phyloP scores from a whole-genome alignment of 306 rosid genomes.

The Quercus parvula region DNA sequence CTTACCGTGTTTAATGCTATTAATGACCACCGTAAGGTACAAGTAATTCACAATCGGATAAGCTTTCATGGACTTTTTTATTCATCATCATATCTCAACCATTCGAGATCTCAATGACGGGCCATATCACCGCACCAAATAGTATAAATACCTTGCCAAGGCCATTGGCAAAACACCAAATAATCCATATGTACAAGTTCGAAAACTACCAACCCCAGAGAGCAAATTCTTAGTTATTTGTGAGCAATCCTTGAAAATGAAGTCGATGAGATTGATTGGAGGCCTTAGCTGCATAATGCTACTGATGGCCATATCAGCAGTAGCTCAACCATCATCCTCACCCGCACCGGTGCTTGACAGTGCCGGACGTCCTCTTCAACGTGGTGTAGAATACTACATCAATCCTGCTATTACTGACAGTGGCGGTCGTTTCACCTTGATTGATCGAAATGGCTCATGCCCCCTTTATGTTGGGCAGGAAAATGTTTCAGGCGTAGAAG shows the following conservation, averaged over 20 bases:
- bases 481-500: slow-evolving; percentile 20
- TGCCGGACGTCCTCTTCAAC: slow-evolving; percentile 32
- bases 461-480: slow-evolving; percentile 49
- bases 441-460: slow-evolving; percentile 30
- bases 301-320: not conserved
- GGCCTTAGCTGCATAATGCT: not conserved
- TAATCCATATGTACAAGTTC: not conserved
- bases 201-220: not conserved
- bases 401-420: slow-evolving; percentile 52
- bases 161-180: not conserved
- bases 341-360: slow-evolving; percentile 43
- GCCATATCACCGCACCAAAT: not conserved
- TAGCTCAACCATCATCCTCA: slow-evolving; percentile 23
- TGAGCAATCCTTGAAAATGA: not conserved
- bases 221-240: not conserved
- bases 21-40: not conserved
- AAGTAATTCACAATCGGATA: not conserved
- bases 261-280: not conserved
- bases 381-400: slow-evolving; percentile 50
- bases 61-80: not conserved
- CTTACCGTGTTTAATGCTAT: not conserved
- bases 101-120: not conserved
- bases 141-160: not conserved
- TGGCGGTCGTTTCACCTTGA: slow-evolving; percentile 54
- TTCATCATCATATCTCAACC: not conserved